phyloP scores from a whole-genome alignment of 495 filamentous ascomycete genomes.

The Chaetomium fimeti region DNA sequence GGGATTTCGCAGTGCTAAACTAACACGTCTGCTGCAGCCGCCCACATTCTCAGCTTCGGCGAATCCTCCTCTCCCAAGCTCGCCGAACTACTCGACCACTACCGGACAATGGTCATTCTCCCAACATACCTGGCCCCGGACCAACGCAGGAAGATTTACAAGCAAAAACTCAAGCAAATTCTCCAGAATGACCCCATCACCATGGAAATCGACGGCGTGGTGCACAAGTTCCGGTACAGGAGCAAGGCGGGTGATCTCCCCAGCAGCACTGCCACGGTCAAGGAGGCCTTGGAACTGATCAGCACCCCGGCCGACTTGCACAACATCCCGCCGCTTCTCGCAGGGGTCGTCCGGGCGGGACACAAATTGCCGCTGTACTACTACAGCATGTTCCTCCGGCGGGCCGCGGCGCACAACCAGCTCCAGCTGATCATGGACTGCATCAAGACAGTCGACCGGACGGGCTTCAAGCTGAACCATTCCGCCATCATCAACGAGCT shows the following conservation, averaged over 20 bases:
- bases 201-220: constrained; percentile 59
- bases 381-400: constrained; percentile 45
- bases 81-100: constrained; percentile 45
- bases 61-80: constrained; percentile 39
- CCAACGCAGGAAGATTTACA: constrained; percentile 58
- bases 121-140: constrained; percentile 56
- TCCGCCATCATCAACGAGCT: constrained; percentile 45
- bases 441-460: constrained; percentile 47
- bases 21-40: constrained; percentile 17
- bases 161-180: constrained; percentile 47
- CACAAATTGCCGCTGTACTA: constrained; percentile 34
- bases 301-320: constrained; percentile 56
- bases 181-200: constrained; percentile 60
- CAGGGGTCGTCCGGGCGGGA: constrained; percentile 48
- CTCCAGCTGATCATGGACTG: constrained; percentile 54
- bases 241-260: constrained; percentile 38
- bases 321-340: constrained; percentile 58
- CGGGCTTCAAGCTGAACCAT: constrained; percentile 51
- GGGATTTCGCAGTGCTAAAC: not conserved
- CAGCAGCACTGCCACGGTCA: constrained; percentile 39
- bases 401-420: constrained; percentile 39
- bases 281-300: constrained; percentile 51
- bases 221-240: constrained; percentile 54
- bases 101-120: constrained; percentile 64
- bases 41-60: constrained; percentile 34